Evolutionary conservation across 1,139 yeast genomes (phyloP), one percentile per base, ranked within the genome.

Genomic region (Nadsonia commutata): DNA sequence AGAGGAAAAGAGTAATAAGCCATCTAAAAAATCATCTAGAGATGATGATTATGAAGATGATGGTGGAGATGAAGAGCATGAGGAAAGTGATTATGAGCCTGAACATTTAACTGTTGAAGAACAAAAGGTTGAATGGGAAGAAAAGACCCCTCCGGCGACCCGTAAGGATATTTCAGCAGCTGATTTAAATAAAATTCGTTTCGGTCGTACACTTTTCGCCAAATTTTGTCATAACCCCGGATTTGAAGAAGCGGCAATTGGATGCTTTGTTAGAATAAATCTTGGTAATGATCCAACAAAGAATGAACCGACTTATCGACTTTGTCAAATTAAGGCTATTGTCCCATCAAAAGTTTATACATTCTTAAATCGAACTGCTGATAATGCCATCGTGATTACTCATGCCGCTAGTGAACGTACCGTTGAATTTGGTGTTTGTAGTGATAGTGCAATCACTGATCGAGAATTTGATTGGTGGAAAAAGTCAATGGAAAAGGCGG

Each of bases 181-280:
- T 16, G 94, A 83, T 55, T 65, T 86, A 45, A 83, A 83, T 58
- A 73, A 73, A 46, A 67, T 83, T 31, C 71, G 80, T 48, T 73
- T 90, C 41, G 94, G 95, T 11, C 78, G 95, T 57, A 68, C 82
- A 7, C 72, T 78, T 52, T 72, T 86, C 45, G 72, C 78, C 44
- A 80, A 80, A 57, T 84, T 70, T 58, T 77, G 90, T 58, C 86
- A 80, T 59, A 80, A 86, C 60, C 86, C 90, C 7, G 86, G 77
- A 22, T 88, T 90, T 60, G 77, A 73, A 44, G 77, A 74, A 19
- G 71, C 74, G 1, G 72, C 83, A 13, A 67, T 73, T 36, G 94
- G 85, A 20, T 76, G 94, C 39, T 85, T 71, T 59, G 94, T 90
- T 31, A 74, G 88, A 51, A 77, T 90, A 44, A 84, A 85, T 57